Conservation (phyloP, 306 rosid genomes). For the Rosa multiflora region DNA sequence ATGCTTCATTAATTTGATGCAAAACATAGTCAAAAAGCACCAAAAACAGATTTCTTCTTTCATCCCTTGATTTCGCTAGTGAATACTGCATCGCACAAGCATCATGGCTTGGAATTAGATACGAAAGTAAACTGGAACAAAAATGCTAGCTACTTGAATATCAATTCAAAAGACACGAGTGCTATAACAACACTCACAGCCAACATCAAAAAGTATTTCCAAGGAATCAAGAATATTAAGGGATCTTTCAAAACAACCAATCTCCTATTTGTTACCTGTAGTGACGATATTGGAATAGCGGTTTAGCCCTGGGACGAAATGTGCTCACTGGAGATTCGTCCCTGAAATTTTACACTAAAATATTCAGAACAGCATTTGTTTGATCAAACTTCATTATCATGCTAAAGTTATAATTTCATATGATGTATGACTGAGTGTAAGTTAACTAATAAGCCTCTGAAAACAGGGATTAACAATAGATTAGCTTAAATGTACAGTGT, state of each 20-base stretch:
- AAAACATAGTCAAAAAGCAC: slow-evolving; percentile 92
- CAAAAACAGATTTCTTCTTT: slow-evolving; percentile 79
- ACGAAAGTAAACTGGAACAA: slow-evolving; percentile 16
- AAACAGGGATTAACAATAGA: not conserved
- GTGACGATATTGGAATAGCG: slow-evolving; percentile 93
- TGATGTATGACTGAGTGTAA: not conserved
- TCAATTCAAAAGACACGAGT: not conserved
- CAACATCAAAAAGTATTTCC: not conserved
- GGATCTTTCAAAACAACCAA: slow-evolving; percentile 4
- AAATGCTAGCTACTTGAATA: not conserved
- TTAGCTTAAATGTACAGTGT: not conserved
- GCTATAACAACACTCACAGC: not conserved
- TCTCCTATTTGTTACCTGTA: slow-evolving; percentile 63
- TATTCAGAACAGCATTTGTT: slow-evolving; percentile 15
- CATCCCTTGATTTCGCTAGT: slow-evolving; percentile 82
- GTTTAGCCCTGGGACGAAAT: slow-evolving; percentile 91
- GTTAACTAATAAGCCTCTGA: not conserved
- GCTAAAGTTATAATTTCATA: slow-evolving; percentile 6
- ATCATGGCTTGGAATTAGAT: slow-evolving; percentile 2
- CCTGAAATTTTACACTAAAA: slow-evolving; percentile 47
- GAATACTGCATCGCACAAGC: slow-evolving; percentile 70
- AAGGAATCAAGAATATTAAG: not conserved
- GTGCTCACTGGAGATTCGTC: slow-evolving; percentile 81
- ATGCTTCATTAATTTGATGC: slow-evolving; percentile 80
- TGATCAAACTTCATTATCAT: slow-evolving; percentile 19